Evolutionary conservation across 345 rosid genomes (phyloP).

Genomic region (Clarkia xantiana): DNA sequence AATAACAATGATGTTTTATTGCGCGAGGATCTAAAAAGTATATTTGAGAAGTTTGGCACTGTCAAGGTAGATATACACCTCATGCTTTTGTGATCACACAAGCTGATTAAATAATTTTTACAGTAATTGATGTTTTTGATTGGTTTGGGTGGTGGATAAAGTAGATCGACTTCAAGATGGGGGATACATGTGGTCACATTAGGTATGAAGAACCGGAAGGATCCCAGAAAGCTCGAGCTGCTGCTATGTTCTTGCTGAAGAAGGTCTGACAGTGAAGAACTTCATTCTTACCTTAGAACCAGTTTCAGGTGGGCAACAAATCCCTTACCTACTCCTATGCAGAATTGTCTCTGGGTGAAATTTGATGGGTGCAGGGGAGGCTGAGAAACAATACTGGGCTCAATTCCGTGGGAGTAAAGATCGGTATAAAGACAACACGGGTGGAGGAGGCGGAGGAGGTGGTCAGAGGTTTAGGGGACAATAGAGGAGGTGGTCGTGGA

Average conservation of each 20-base stretch:
- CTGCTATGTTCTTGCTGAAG: slow-evolving; percentile 75
- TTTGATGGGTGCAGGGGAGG: slow-evolving; percentile 35
- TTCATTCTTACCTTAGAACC: slow-evolving; percentile 67
- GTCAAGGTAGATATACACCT: slow-evolving; percentile 48
- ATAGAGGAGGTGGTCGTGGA: no score
- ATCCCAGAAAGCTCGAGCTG: slow-evolving; percentile 90
- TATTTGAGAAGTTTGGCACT: slow-evolving; percentile 57
- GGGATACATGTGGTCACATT: slow-evolving; percentile 61
- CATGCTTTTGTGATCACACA: slow-evolving; percentile 1
- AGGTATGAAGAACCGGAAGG: slow-evolving; percentile 82
- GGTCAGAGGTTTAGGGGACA: no score
- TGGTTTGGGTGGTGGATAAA: slow-evolving; percentile 14
- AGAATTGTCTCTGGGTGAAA: neutral
- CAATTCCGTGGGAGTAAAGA: slow-evolving; percentile 47
- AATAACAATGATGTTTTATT: slow-evolving; percentile 57
- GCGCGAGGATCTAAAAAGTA: slow-evolving; percentile 82
- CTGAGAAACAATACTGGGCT: slow-evolving; percentile 79
- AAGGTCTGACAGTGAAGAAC: slow-evolving; percentile 71
- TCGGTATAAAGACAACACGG: slow-evolving; percentile 27
- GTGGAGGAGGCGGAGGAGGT: slow-evolving; percentile 63
- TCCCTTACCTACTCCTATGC: neutral
- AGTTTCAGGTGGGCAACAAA: slow-evolving; percentile 43
- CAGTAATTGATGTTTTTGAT: slow-evolving; percentile 6
- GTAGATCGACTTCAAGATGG: slow-evolving; percentile 83
- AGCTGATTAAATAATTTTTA: neutral